Percentiles rank a stretch among this genome's conserved stretches.
Conservation (phyloP, 2,329 filamentous ascomycete genomes). For the Nigrospora oryzae region DNA sequence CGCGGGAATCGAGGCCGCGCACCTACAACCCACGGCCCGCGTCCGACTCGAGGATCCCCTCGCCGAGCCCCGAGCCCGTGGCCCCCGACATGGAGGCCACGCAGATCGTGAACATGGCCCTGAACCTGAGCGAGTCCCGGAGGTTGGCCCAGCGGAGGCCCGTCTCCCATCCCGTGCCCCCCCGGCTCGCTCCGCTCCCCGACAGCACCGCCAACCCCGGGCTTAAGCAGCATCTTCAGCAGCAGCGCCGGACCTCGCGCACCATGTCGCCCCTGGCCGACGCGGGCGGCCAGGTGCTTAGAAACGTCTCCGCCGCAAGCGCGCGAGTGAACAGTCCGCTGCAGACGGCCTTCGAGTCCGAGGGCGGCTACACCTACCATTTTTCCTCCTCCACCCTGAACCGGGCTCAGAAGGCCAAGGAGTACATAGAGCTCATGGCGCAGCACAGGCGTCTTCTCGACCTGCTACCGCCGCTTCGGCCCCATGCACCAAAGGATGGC, state of each 20-base stretch:
- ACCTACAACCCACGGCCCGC: constrained; percentile 15
- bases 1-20: constrained; percentile 12
- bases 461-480: constrained; percentile 65
- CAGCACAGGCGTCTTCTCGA: constrained; percentile 79
- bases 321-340: constrained; percentile 34
- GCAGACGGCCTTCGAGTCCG: constrained; percentile 38
- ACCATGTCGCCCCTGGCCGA: constrained; percentile 52
- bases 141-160: constrained; percentile 53
- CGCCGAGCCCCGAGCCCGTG: constrained; percentile 13
- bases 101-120: constrained; percentile 86
- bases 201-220: constrained; percentile 43
- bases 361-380: constrained; percentile 47
- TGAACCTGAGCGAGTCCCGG: constrained; percentile 78
- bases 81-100: constrained; percentile 65
- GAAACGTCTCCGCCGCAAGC: constrained; percentile 30
- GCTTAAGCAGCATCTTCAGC: constrained; percentile 61
- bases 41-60: constrained; percentile 11
- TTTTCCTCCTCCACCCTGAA: constrained; percentile 75
- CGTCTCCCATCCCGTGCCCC: constrained; percentile 42
- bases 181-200: constrained; percentile 42
- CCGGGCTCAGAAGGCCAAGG: constrained; percentile 75
- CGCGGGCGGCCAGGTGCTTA: constrained; percentile 26
- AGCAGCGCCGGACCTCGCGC: constrained; percentile 56
- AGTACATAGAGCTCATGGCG: constrained; percentile 75
- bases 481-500: constrained; percentile 21